phyloP scores from a whole-genome alignment of 2,329 filamentous ascomycete species.

The Hawksworthiomyces lignivorus region DNA sequence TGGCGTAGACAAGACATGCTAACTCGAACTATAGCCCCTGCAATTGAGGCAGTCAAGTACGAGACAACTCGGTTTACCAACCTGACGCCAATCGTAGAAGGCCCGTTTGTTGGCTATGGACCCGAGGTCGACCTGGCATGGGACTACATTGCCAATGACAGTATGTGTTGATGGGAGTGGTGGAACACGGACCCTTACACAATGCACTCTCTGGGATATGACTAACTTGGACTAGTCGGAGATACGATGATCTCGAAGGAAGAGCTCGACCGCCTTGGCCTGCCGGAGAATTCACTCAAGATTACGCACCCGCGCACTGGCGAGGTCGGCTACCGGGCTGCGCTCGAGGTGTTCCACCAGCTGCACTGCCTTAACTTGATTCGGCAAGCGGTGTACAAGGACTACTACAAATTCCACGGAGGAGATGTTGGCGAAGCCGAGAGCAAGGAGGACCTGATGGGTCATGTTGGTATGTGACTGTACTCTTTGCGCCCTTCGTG shows the following conservation, averaged over 20 bases:
- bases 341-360: slow-evolving; percentile 51
- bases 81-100: slow-evolving; percentile 36
- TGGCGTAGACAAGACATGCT: too few relatives aligned
- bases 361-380: slow-evolving; percentile 43
- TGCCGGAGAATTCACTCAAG: slow-evolving; percentile 46
- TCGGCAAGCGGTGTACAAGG: slow-evolving; percentile 40
- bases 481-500: neutral
- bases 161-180: too few relatives aligned
- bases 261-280: slow-evolving; percentile 44
- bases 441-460: slow-evolving; percentile 32
- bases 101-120: slow-evolving; percentile 47
- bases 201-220: too few relatives aligned
- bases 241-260: slow-evolving; percentile 51
- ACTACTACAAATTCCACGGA: slow-evolving; percentile 39
- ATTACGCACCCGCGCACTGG: slow-evolving; percentile 49
- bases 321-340: slow-evolving; percentile 51
- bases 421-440: slow-evolving; percentile 37
- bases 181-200: too few relatives aligned
- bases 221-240: slow-evolving; percentile 36
- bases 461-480: slow-evolving; percentile 30
- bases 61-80: slow-evolving; percentile 40
- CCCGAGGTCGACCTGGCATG: slow-evolving; percentile 50
- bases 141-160: slow-evolving; percentile 43
- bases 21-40: slow-evolving; percentile 36
- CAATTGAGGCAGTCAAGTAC: slow-evolving; percentile 40